Evolutionary conservation across 768 basidiomycete species (phyloP), one percentile per base, ranked within the genome.

Genomic region (Psilocybe cyanescens): DNA sequence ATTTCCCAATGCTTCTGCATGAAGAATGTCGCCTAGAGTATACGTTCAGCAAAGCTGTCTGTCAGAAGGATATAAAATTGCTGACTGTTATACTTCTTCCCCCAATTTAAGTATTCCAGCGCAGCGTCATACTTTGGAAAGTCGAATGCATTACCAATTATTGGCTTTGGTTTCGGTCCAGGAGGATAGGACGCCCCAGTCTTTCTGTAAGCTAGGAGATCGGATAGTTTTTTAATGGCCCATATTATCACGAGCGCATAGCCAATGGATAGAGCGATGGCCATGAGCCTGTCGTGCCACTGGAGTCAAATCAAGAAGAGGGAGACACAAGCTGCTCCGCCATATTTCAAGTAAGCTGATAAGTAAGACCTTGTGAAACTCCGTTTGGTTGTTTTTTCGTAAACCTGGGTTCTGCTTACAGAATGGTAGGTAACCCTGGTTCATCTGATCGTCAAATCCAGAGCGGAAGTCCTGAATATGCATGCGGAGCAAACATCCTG

Each of bases 141-240:
- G 49, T 68, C 68, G 4, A 66, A 47, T 3, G 60, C 1, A 41
- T 69, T 69, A 1, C 68, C 74, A 35, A 76, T 68, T 17, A 75
- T 28, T 4, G 76, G 58, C 29, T 57, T 62, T 5, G 71, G 59
- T 19, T 70, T 68, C 6, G 72, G 64, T 37, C 69, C 72, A 3
- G 67, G 71, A 30, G 63, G 59, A 31, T 67, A 63, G 8, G 49
- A 37, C 2, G 28, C 4, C 19, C 51, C 19, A 16, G 5, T 2
- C 17, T 17, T 19, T 1, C 24, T 7, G 11, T 5, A 14, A 14
- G 41, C n/a, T 44, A 44, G n/a, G 14, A 44, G 14, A 5, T 44
- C n/a, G 2, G 49, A n/a, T 1, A 49, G 37, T 35, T 16, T 50
- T 28, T 29, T 31, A 12, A 31, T 6, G 2, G 29, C 5, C 50